Conservation (phyloP, 2,329 filamentous ascomycete species). For the Aspergillus sp. region DNA sequence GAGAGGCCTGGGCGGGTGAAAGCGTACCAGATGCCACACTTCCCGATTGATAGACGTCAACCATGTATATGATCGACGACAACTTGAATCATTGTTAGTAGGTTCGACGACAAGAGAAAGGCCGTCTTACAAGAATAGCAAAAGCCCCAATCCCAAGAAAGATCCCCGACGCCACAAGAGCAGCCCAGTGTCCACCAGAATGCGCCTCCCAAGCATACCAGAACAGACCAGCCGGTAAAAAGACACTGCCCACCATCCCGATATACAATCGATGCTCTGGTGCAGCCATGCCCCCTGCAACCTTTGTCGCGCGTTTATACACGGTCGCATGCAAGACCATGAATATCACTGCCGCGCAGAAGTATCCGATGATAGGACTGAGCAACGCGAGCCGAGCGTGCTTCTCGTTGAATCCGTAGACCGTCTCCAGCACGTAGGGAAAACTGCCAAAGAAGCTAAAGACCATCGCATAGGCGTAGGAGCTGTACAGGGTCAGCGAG, state of each 20-base stretch:
- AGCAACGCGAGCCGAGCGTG: neutral
- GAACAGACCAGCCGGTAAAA: conserved; percentile 3
- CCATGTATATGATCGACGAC: conserved; percentile 11
- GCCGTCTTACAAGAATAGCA: no score
- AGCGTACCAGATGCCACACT: neutral
- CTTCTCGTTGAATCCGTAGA: conserved; percentile 6
- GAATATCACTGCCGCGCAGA: no score
- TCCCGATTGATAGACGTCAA: conserved; percentile 7
- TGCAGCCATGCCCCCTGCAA: neutral
- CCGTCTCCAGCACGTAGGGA: conserved; percentile 1
- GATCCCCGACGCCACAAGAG: conserved; percentile 5
- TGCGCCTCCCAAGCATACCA: conserved; percentile 16
- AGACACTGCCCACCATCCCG: conserved; percentile 12
- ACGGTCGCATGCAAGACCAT: no score
- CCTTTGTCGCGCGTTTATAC: neutral
- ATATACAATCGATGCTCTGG: conserved; percentile 12
- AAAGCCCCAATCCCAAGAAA: neutral
- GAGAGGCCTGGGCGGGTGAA: neutral
- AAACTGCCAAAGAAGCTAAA: conserved; percentile 16
- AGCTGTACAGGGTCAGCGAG: conserved; percentile 9
- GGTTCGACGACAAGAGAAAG: no score
- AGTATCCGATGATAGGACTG: no score
- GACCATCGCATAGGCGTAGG: conserved; percentile 14
- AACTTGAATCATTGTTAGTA: neutral
- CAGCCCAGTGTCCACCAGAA: conserved; percentile 13